Conservation (phyloP, 2,329 filamentous ascomycete species). For the Colletotrichum musae region DNA sequence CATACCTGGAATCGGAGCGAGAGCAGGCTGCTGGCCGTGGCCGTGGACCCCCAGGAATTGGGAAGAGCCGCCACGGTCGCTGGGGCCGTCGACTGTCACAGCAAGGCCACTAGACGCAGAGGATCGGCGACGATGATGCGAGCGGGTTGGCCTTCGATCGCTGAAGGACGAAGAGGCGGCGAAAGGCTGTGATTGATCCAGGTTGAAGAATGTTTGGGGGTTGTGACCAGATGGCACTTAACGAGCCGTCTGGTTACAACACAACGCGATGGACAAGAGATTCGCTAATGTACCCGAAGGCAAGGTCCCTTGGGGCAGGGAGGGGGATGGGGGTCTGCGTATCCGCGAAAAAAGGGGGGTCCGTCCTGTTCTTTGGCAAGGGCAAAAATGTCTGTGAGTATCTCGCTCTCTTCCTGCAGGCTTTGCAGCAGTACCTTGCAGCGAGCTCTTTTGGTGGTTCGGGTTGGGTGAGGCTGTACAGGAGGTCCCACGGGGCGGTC, state of each 20-base stretch:
- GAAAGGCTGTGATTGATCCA: conserved; percentile 41
- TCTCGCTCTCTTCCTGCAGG: conserved; percentile 9
- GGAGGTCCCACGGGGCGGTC: conserved; percentile 14
- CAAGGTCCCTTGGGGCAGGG: neutral
- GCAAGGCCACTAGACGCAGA: conserved; percentile 48
- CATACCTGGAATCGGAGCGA: conserved; percentile 71
- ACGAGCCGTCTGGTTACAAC: conserved; percentile 41
- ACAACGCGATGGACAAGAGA: conserved; percentile 28
- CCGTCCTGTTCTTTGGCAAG: conserved; percentile 22
- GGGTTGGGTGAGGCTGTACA: conserved; percentile 34
- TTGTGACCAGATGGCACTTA: conserved; percentile 43
- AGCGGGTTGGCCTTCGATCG: conserved; percentile 45
- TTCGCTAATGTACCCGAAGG: conserved; percentile 30
- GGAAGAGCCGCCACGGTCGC: conserved; percentile 50
- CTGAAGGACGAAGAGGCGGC: conserved; percentile 46
- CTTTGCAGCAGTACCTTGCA: neutral
- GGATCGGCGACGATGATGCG: conserved; percentile 51
- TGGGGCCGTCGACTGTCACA: conserved; percentile 50
- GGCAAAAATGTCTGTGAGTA: conserved; percentile 3
- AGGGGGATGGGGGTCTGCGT: conserved; percentile 36
- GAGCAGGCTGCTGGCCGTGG: conserved; percentile 56
- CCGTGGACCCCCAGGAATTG: conserved; percentile 56
- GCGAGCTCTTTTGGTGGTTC: conserved; percentile 11
- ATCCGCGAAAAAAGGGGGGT: conserved; percentile 32
- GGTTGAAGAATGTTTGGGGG: conserved; percentile 40